These are phyloP conservation scores for Erythrobasidium yunnanense DNA, from an alignment of 768 basidiomycete species.

Conservation along the genomic window DNA sequence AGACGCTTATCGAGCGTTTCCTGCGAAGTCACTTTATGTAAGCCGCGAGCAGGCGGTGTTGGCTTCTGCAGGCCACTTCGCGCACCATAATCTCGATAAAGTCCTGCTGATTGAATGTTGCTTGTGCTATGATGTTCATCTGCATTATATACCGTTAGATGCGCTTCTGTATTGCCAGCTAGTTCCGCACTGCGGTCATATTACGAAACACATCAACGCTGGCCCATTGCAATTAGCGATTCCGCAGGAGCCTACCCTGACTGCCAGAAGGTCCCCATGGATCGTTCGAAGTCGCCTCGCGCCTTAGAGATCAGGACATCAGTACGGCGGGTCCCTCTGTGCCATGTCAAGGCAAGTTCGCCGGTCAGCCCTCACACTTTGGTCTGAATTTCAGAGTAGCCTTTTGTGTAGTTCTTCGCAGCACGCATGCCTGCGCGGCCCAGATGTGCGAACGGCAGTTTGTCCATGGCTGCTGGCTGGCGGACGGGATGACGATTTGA, in stretches of 20 bases:
- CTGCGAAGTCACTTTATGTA: no score
- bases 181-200: slow-evolving; percentile 23
- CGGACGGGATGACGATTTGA: no score
- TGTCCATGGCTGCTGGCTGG: no score
- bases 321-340: no score
- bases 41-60: no score
- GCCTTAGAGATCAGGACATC: slow-evolving; percentile 33
- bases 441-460: slow-evolving; percentile 29
- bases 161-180: neutral
- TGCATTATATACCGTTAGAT: no score
- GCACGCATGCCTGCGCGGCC: slow-evolving; percentile 34
- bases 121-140: slow-evolving; percentile 96
- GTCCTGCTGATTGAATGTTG: slow-evolving; percentile 96
- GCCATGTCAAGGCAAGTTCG: no score
- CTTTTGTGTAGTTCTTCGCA: slow-evolving; percentile 41
- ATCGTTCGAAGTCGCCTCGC: slow-evolving; percentile 54
- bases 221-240: no score
- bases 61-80: no score
- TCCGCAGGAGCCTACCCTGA: no score
- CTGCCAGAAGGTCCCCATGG: slow-evolving; percentile 95
- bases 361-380: slow-evolving; percentile 71
- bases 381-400: slow-evolving; percentile 84
- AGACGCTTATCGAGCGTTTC: slow-evolving; percentile 98
- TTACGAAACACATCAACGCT: no score
- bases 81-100: slow-evolving; percentile 88